Percentiles rank a stretch among this genome's conserved stretches.
Conservation (phyloP, 2,329 filamentous ascomycete species). For the Botrytis byssoidea region DNA sequence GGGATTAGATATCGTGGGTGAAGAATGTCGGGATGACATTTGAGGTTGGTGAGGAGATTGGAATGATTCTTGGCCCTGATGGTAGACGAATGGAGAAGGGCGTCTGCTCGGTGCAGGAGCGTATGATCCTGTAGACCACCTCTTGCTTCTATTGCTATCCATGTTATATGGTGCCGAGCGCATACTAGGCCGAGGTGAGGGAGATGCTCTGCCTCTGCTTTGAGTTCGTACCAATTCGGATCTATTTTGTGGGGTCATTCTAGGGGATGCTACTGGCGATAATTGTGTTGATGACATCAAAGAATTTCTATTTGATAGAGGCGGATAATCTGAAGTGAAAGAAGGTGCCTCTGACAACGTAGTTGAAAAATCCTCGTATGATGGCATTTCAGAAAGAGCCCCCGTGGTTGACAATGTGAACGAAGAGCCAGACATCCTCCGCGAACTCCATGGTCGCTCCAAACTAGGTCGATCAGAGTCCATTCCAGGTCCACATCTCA, state of each 20-base stretch:
- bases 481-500: constrained; percentile 48
- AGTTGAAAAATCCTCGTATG: constrained; percentile 69
- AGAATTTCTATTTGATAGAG: constrained; percentile 66
- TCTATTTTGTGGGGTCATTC: constrained; percentile 59
- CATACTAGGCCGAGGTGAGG: constrained; percentile 66
- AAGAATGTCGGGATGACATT: constrained; percentile 54
- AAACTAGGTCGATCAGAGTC: constrained; percentile 53
- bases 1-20: constrained; percentile 44
- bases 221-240: constrained; percentile 61
- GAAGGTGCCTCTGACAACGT: constrained; percentile 65
- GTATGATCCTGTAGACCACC: constrained; percentile 77
- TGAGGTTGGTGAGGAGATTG: constrained; percentile 51
- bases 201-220: constrained; percentile 69
- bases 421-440: constrained; percentile 70
- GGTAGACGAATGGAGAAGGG: constrained; percentile 61
- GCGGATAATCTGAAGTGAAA: constrained; percentile 65
- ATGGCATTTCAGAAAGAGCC: constrained; percentile 64
- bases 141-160: constrained; percentile 65
- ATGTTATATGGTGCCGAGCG: constrained; percentile 70
- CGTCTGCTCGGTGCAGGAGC: constrained; percentile 56
- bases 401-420: constrained; percentile 70
- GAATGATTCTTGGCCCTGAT: constrained; percentile 59
- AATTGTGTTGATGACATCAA: constrained; percentile 68
- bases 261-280: constrained; percentile 70
- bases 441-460: constrained; percentile 53